Evolutionary conservation across 495 filamentous ascomycete species (phyloP).

Genomic region (Penicillium soppii): DNA sequence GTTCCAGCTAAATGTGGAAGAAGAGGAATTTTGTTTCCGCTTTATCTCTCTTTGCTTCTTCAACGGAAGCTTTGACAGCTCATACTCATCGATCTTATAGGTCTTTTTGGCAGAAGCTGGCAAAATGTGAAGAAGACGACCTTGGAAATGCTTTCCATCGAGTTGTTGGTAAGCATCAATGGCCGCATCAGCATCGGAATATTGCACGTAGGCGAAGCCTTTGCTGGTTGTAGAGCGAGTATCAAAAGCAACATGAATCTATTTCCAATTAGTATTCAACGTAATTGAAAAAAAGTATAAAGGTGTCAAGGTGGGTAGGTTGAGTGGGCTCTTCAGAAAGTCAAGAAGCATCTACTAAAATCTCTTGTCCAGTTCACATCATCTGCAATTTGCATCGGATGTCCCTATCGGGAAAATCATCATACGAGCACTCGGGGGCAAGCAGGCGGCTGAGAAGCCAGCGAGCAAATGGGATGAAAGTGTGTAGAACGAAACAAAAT

Average conservation of each 20-base stretch:
- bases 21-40: conserved; percentile 73
- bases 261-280: conserved; percentile 36
- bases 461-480: conserved; percentile 5
- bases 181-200: conserved; percentile 65
- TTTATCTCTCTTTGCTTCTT: conserved; percentile 92
- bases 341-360: conserved; percentile 79
- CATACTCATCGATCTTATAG: conserved; percentile 79
- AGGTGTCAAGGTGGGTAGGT: conserved; percentile 37
- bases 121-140: conserved; percentile 85
- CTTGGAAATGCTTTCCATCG: conserved; percentile 85
- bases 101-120: conserved; percentile 78
- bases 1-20: conserved; percentile 90
- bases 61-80: conserved; percentile 81
- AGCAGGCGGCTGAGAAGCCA: conserved; percentile 6
- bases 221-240: conserved; percentile 64
- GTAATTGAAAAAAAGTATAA: conserved; percentile 26
- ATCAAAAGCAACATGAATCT: conserved; percentile 83
- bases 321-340: conserved; percentile 49
- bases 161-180: conserved; percentile 68
- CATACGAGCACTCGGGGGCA: conserved; percentile 52
- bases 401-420: conserved; percentile 99
- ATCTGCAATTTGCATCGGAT: conserved; percentile 78
- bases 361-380: conserved; percentile 64
- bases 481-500: conserved; percentile 5
- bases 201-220: conserved; percentile 88